Base-by-base conservation (phyloP, 495 filamentous ascomycete species). In the Aspergillus indologenus region DNA sequence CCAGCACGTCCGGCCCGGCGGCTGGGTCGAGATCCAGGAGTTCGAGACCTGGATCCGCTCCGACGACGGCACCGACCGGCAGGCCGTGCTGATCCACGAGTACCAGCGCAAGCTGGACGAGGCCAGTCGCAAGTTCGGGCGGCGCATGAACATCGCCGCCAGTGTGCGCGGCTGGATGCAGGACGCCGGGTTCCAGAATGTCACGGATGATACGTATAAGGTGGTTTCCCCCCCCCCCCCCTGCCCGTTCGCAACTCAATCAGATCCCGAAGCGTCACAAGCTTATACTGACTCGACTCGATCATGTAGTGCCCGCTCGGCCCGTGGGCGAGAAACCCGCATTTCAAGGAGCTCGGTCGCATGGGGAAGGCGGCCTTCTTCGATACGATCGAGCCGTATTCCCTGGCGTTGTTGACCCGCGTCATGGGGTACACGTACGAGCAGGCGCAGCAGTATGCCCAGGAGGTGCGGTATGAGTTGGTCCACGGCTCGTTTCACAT, bases 21-120 rank as follows among this genome's bases (percentile, higher is more conserved):
- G 81, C 0, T 85, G 78, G 76, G 60, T 81, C 31, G 83, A 85
- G 62, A 65, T 80, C n/a, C 76, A 81, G 62, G 83, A 85, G 57
- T 83, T 76, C 55, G 77, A 80, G 46, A 51, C 63, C 15, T 61
- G 54, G 44, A 54, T 74, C 3, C 9, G 49, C 9, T 74, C 72
- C 7, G 75, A 80, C 51, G 77, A 80, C 56, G 72, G 65, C 48
- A 72, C 75, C 31, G 66, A 72, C 54, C 44, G 64, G 21, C 2
- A 57, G 1, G 75, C 70, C 1, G 56, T 45, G 5, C 53, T 59
- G 56, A 15, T 75, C 4, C 42, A 56, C 59, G 66, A 70, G 3
- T 74, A 68, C 65, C 60, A 65, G 55, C 51, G 65, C 5, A 63
- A 54, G 44, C 40, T 80, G 21, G 65, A 68, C 17, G 53, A 67